Conservation (phyloP, 2,329 filamentous ascomycete species). For the Fonsecaea erecta region DNA sequence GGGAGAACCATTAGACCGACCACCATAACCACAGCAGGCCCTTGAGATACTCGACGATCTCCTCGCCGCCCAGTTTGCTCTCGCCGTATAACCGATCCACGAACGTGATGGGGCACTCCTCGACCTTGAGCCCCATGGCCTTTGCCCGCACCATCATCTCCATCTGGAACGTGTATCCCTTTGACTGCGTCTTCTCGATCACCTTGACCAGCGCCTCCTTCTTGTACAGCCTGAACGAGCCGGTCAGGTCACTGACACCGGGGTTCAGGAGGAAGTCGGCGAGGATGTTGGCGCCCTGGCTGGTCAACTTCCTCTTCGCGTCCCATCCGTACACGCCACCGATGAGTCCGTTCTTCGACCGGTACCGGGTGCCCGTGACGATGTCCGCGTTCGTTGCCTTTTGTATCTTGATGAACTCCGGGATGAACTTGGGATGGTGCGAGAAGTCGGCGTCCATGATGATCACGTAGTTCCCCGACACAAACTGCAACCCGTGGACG, state of each 20-base stretch:
- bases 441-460: constrained; percentile 99
- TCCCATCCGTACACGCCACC: constrained; percentile 97
- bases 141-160: constrained; percentile 98
- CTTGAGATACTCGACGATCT: constrained; percentile 96
- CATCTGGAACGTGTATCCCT: constrained; percentile 99
- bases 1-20: constrained; percentile 61
- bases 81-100: constrained; percentile 95
- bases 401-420: constrained; percentile 86
- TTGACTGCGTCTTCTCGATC: constrained; percentile 87
- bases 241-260: constrained; percentile 93
- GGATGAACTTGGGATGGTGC: constrained; percentile 99
- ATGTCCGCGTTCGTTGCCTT: constrained; percentile 84
- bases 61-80: constrained; percentile 89
- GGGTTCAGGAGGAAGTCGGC: constrained; percentile 92
- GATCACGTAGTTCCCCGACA: constrained; percentile 91
- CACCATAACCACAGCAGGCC: constrained; percentile 78
- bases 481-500: constrained; percentile 89
- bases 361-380: constrained; percentile 91
- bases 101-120: constrained; percentile 94
- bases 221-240: constrained; percentile 94
- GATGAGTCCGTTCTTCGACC: constrained; percentile 65
- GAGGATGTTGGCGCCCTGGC: constrained; percentile 88
- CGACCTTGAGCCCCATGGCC: constrained; percentile 90
- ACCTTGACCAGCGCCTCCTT: constrained; percentile 85
- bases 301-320: constrained; percentile 76